Evolutionary conservation across 1,284 basidiomycete genomes (phyloP).

Genomic region (Sporisorium graminicola): DNA sequence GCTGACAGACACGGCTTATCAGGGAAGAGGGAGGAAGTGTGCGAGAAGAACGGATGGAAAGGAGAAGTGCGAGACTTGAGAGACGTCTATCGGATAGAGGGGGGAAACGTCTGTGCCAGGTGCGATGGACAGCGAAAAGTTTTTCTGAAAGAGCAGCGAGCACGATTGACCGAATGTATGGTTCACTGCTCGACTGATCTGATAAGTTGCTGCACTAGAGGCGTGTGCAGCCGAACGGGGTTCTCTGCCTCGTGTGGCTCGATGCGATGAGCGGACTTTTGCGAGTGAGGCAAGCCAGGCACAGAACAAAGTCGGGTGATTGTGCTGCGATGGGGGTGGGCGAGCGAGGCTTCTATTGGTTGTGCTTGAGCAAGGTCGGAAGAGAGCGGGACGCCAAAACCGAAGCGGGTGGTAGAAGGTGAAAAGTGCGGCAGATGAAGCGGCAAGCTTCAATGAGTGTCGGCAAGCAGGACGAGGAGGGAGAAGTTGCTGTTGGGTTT

Average conservation of each 20-base stretch:
- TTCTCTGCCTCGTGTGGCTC: neutral
- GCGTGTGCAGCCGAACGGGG: neutral
- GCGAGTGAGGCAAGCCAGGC: neutral
- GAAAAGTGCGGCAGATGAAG: neutral
- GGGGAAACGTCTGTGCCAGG: neutral
- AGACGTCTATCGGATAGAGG: constrained; percentile 12
- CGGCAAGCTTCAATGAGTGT: neutral
- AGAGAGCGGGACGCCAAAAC: constrained; percentile 9
- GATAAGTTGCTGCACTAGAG: constrained; percentile 8
- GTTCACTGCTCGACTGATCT: neutral
- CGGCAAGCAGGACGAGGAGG: neutral
- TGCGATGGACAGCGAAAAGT: neutral
- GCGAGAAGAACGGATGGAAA: neutral
- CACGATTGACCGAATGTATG: neutral
- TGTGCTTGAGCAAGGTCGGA: neutral
- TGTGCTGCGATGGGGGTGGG: neutral
- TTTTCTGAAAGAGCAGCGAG: neutral
- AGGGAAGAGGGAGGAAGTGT: neutral
- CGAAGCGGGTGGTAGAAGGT: neutral
- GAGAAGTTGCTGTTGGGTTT: too few relatives aligned
- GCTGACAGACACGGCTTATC: constrained; percentile 7
- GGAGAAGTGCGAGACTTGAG: neutral
- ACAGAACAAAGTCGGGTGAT: neutral
- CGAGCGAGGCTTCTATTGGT: constrained; percentile 4
- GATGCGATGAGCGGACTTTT: neutral